Evolutionary conservation across 768 basidiomycete species (phyloP).

Genomic region (Lentinula detonsa): DNA sequence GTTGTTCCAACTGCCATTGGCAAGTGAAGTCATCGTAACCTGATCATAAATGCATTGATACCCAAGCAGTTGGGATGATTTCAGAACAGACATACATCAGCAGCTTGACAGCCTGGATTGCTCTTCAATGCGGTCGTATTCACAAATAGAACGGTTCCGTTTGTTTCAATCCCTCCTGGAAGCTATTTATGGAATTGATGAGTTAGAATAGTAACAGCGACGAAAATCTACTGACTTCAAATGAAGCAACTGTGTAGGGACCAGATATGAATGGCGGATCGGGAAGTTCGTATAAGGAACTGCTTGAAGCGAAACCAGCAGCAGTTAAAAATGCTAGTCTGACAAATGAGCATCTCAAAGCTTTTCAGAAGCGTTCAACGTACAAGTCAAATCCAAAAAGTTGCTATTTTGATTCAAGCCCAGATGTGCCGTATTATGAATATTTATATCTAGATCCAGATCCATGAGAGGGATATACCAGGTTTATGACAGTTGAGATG

Average conservation of each 20-base stretch:
- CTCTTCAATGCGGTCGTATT: constrained; percentile 45
- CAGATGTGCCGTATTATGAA: constrained; percentile 30
- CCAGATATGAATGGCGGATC: constrained; percentile 40
- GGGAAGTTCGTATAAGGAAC: constrained; percentile 37
- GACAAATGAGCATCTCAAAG: not conserved
- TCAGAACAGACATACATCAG: constrained; percentile 21
- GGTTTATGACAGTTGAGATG: not conserved
- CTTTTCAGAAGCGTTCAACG: constrained; percentile 10
- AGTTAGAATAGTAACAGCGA: not conserved
- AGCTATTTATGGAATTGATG: constrained; percentile 21
- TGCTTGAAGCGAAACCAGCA: constrained; percentile 48
- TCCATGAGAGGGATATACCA: not conserved
- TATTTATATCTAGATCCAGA: constrained; percentile 24
- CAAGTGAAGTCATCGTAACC: constrained; percentile 29
- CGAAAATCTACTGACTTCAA: constrained; percentile 27
- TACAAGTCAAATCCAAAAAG: constrained; percentile 44
- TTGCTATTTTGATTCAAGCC: constrained; percentile 39
- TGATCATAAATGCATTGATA: constrained; percentile 9
- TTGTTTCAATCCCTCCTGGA: constrained; percentile 26
- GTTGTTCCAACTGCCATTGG: constrained; percentile 37
- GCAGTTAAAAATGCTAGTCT: constrained; percentile 43
- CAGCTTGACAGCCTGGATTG: constrained; percentile 35
- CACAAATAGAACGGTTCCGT: constrained; percentile 37
- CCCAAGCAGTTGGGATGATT: not conserved
- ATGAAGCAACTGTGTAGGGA: constrained; percentile 39